phyloP scores from a whole-genome alignment of 805 yeast genomes.

The Ogataea nakhonphanomensis region DNA sequence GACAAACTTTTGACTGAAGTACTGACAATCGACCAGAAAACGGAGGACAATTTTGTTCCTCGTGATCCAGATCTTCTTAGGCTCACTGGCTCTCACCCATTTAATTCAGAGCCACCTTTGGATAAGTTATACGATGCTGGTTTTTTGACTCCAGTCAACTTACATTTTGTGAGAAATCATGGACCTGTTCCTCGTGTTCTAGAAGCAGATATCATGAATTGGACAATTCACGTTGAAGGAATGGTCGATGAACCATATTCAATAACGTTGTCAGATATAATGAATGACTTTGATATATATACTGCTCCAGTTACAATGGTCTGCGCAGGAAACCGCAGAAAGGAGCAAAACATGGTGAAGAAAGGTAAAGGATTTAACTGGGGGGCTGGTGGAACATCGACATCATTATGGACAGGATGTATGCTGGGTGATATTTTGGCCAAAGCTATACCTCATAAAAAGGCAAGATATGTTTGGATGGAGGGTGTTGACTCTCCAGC shows the following conservation, averaged over 20 bases:
- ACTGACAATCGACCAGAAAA: slow-evolving; percentile 26
- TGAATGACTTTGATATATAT: slow-evolving; percentile 26
- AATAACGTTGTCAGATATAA: slow-evolving; percentile 25
- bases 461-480: slow-evolving; percentile 33
- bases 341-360: slow-evolving; percentile 34
- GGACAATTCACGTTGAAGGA: slow-evolving; percentile 32
- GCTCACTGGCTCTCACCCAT: slow-evolving; percentile 35
- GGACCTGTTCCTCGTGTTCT: slow-evolving; percentile 32
- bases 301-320: slow-evolving; percentile 35
- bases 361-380: slow-evolving; percentile 36
- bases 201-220: slow-evolving; percentile 23
- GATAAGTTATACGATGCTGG: slow-evolving; percentile 28
- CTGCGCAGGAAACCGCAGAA: slow-evolving; percentile 37
- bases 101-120: slow-evolving; percentile 34
- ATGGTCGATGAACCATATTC: slow-evolving; percentile 30
- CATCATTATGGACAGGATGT: slow-evolving; percentile 35
- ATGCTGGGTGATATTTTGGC: slow-evolving; percentile 29
- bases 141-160: slow-evolving; percentile 31
- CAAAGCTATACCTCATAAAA: slow-evolving; percentile 27
- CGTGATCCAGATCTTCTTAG: slow-evolving; percentile 30
- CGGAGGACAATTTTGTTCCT: slow-evolving; percentile 31
- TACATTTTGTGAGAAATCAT: slow-evolving; percentile 37
- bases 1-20: slow-evolving; percentile 16
- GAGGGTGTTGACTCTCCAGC: slow-evolving; percentile 35
- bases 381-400: slow-evolving; percentile 36